Conservation (phyloP, 371 early-diverging fungal genomes). For the Dinochytrium kinnereticum region DNA sequence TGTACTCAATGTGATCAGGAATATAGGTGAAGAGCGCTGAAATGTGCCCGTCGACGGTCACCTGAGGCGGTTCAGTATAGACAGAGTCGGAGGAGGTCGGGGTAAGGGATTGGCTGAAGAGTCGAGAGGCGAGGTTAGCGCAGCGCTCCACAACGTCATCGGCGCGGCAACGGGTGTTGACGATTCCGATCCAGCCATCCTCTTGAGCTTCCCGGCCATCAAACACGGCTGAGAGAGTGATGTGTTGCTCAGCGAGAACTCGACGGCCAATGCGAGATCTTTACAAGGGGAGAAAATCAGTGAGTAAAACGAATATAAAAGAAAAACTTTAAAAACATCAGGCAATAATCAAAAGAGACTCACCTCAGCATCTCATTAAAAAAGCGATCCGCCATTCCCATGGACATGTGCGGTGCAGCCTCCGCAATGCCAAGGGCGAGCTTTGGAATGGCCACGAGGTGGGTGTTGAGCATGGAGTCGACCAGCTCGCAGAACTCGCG, state of each 20-base stretch:
- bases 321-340: background rate
- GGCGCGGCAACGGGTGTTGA: constrained; percentile 62
- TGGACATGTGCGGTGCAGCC: constrained; percentile 62
- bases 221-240: constrained; percentile 65
- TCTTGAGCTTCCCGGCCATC: constrained; percentile 39
- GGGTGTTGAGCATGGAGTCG: constrained; percentile 63
- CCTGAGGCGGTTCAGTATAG: constrained; percentile 58
- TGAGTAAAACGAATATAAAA: background rate
- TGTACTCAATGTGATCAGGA: constrained; percentile 93
- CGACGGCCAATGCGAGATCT: constrained; percentile 84
- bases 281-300: background rate
- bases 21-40: constrained; percentile 78
- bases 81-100: constrained; percentile 32
- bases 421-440: constrained; percentile 83
- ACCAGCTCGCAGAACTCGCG: constrained; percentile 71
- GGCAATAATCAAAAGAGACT: background rate
- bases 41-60: constrained; percentile 68
- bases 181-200: constrained; percentile 50
- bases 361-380: constrained; percentile 87
- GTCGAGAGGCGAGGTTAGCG: constrained; percentile 52
- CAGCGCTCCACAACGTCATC: constrained; percentile 65
- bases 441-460: constrained; percentile 80
- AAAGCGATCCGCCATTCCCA: constrained; percentile 75
- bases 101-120: constrained; percentile 44
- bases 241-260: constrained; percentile 92